Evolutionary conservation across 2,329 filamentous ascomycete genomes (phyloP), one percentile per base, ranked within the genome.

Genomic region (Camptophora hylomeconis): DNA sequence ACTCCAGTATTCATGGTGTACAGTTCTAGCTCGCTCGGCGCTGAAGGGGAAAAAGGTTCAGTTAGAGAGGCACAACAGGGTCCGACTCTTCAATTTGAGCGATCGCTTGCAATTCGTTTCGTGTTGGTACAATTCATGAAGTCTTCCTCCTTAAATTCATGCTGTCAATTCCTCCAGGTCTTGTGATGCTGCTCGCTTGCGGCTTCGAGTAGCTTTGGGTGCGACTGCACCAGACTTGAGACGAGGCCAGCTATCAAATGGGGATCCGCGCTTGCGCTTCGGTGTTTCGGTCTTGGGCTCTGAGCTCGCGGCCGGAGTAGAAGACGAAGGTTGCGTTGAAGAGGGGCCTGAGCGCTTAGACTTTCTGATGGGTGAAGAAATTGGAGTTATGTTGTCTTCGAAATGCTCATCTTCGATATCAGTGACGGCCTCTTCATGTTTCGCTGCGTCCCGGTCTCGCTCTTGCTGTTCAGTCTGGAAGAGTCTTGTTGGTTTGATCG

Each of bases 401-500:
- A 16, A 21, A 3, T 33, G 20, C 5, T 44, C 37, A 20, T 56
- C 54, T 36, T 71, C 68, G 14, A 72, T 63, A 40, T 72, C 67
- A 4, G 66, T 72, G 10, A 58, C 44, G 2, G 61, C 64, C 48
- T 72, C 69, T 44, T 65, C 61, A 32, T 67, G 63, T 12, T 50
- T 46, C 18, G 47, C 45, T n/a, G 47, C 44, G 31, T 57, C 52
- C 14, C 53, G 52, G 27, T 53, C 49, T 7, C 44, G 50, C 26
- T 52, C 49, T 36, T 62, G 50, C 26, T 59, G 54, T 32, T 60
- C 53, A 16, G 51, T 58, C 11, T 65, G 59, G 50, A 73, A 75
- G 3, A 76, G 60, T n/a, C 70, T 55, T 26, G 68, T 68, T 3
- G 71, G 71, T 42, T 69, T 68, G 48, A 75, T 62, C 2, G 61